Evolutionary conservation across 192 early-diverging fungal genomes (phyloP).

Genomic region (Rhizophlyctis rosea): DNA sequence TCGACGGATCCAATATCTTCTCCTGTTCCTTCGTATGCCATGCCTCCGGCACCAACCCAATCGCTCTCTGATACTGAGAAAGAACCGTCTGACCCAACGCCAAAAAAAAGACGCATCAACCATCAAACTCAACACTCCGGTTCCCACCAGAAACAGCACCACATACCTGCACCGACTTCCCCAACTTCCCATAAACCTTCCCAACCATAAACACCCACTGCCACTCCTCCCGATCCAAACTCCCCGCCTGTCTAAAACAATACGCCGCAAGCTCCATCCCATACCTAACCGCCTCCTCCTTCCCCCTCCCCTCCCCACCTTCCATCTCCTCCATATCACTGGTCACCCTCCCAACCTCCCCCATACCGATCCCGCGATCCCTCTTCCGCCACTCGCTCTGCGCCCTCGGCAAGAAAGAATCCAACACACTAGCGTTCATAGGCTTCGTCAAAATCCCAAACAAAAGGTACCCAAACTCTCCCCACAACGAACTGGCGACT

Average conservation of each 20-base stretch:
- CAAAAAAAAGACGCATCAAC: too few species aligned
- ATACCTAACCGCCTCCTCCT: neutral
- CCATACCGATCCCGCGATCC: neutral
- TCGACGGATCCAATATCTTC: slow-evolving; percentile 57
- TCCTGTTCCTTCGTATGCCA: slow-evolving; percentile 52
- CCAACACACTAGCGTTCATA: slow-evolving; percentile 22
- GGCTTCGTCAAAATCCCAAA: slow-evolving; percentile 28
- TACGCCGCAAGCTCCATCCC: slow-evolving; percentile 10
- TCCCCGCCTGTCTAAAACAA: slow-evolving; percentile 24
- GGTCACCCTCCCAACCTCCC: too few species aligned
- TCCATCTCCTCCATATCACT: neutral
- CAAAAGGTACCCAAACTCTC: slow-evolving; percentile 37
- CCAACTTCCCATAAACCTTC: slow-evolving; percentile 24
- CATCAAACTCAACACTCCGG: too few species aligned
- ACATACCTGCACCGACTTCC: neutral
- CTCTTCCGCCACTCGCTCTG: neutral
- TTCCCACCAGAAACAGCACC: too few species aligned
- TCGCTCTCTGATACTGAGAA: slow-evolving; percentile 12
- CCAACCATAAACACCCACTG: slow-evolving; percentile 32
- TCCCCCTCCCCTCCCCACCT: neutral
- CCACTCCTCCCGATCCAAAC: slow-evolving; percentile 28
- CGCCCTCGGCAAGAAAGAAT: slow-evolving; percentile 4
- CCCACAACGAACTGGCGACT: slow-evolving; percentile 30
- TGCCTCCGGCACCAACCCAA: slow-evolving; percentile 29
- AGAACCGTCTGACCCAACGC: neutral